phyloP scores from a whole-genome alignment of 352 stramenopile genomes.

The Globisporangium paroecandrum region DNA sequence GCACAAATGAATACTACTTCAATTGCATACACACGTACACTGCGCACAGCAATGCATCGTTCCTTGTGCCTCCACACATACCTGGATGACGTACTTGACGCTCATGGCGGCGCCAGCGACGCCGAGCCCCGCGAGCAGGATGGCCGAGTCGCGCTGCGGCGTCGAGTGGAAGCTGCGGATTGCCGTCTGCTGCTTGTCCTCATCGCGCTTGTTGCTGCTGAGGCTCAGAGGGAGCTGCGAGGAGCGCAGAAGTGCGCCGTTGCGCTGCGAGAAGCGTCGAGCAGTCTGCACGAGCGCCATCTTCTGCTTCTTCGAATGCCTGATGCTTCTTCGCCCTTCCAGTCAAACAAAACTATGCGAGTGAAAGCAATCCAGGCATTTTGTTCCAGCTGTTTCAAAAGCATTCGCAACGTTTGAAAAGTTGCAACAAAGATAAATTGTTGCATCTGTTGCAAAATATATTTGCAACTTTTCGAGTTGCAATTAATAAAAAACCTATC shows the following conservation, averaged over 20 bases:
- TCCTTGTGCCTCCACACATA: slow-evolving; percentile 8
- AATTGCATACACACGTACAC: background rate
- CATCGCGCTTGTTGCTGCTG: background rate
- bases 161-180: slow-evolving; percentile 64
- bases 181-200: slow-evolving; percentile 14
- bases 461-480: no score
- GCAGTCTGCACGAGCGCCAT: slow-evolving; percentile 15
- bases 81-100: slow-evolving; percentile 77
- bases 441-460: no score
- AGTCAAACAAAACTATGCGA: background rate
- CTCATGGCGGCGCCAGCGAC: slow-evolving; percentile 67
- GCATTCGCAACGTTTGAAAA: no score
- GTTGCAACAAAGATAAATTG: no score
- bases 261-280: slow-evolving; percentile 14
- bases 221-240: slow-evolving; percentile 6
- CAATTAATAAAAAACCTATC: no score
- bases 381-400: no score
- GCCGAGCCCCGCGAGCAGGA: slow-evolving; percentile 63
- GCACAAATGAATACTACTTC: background rate
- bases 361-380: background rate
- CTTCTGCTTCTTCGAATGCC: background rate
- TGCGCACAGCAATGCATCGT: background rate
- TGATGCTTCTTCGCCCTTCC: slow-evolving; percentile 5
- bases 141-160: slow-evolving; percentile 51
- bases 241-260: slow-evolving; percentile 4